Base-by-base conservation (phyloP, 306 rosid genomes). In the Biancaea sappan region DNA sequence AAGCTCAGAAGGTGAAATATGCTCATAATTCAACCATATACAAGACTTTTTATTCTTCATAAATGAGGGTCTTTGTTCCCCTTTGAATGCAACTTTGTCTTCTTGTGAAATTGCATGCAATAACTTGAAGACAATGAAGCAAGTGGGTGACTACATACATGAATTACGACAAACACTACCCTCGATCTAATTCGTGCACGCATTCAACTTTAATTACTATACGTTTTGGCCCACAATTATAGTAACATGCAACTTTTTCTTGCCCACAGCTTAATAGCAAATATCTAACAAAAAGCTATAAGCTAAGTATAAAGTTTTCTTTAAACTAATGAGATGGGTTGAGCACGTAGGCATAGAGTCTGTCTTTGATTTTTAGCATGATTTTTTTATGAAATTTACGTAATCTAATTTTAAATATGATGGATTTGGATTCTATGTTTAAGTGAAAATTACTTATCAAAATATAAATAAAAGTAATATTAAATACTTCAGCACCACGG, bases 81-180 rank as follows among this genome's bases (percentile, higher is more conserved):
- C 58, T 72, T 77, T 70, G 48, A 77, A 69, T 77, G 11, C 76
- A 59, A 29, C 63, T n/a, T 65, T 68, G 74, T 77, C 75, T 38
- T 8, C 44, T 58, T 69, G 34, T 10, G 15, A 31, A 16, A 16
- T 54, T 54, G 69, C 60, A 22, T 44, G 61, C 51, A 54, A 21
- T 53, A 22, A 57, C 41, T 68, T 16, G 48, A 66, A 76, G 69
- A 76, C n/a, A n/a, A n/a, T n/a, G 57, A 68, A 56, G 4, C 9
- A 76, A 66, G 40, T 56, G 7, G 29, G 1, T 66, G 35, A 11
- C 44, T 18, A 2, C 10, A 40, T 8, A 9, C 1, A 64, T 50
- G 18, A 60, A 34, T 63, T 35, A 35, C 48, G 57, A n/a, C n/a
- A 8, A 66, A 40, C 47, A n/a, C 40, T 14, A 46, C 40, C 34